Conservation (phyloP, 495 filamentous ascomycete species). For the Lophiotrema nucula region DNA sequence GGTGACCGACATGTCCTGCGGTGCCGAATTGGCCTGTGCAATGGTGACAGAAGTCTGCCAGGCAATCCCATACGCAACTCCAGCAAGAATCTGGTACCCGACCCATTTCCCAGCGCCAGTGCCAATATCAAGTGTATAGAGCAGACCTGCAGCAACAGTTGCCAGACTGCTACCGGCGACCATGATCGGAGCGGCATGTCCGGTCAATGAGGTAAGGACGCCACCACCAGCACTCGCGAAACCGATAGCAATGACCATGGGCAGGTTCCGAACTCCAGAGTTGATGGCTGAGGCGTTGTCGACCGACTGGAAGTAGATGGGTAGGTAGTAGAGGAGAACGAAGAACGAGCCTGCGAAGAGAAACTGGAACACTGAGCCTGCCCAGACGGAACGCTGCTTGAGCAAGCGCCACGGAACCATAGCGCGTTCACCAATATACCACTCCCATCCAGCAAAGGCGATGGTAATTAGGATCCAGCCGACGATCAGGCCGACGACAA, state of each 20-base stretch:
- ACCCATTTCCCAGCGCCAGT: conserved; percentile 12
- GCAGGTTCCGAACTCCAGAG: conserved; percentile 59
- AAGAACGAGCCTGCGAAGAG: conserved; percentile 12
- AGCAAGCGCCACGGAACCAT: conserved; percentile 11
- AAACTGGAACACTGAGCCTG: conserved; percentile 42
- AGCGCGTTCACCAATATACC: conserved; percentile 1
- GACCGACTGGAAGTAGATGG: conserved; percentile 63
- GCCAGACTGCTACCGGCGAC: conserved; percentile 16
- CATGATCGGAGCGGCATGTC: neutral
- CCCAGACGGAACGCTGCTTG: conserved; percentile 22
- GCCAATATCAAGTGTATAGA: conserved; percentile 16
- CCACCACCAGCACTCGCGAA: conserved; percentile 6
- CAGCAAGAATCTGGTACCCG: conserved; percentile 24
- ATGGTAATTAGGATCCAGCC: conserved; percentile 22
- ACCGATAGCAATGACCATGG: conserved; percentile 52
- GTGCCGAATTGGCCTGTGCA: conserved; percentile 22
- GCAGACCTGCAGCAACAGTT: conserved; percentile 27
- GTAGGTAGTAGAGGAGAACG: conserved; percentile 58
- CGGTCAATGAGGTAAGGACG: neutral
- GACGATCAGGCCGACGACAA: conserved; percentile 27
- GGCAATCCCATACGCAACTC: conserved; percentile 3
- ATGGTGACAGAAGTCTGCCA: conserved; percentile 21
- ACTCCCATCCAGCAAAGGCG: conserved; percentile 9
- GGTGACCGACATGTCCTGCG: conserved; percentile 31
- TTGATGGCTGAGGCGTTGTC: conserved; percentile 51